Evolutionary conservation across 345 rosid genomes (phyloP), one percentile per base, ranked within the genome.

Genomic region (Populus nigra): DNA sequence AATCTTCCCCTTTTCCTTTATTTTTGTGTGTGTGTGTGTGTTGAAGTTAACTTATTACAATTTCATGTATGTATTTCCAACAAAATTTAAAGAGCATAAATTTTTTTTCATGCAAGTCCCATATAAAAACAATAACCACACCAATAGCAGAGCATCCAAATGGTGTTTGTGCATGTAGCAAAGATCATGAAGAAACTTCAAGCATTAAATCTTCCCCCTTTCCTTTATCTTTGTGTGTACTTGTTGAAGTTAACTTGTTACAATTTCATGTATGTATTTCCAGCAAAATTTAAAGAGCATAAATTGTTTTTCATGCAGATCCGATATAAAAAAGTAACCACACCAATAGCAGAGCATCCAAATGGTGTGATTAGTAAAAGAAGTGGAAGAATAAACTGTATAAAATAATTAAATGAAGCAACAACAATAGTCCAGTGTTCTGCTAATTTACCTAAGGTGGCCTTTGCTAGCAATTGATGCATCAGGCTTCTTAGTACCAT

Each of bases 391-490:
- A 68, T 10, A 53, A 77, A 71, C 11, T 10, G 65, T 31, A 69
- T n/a, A 11, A 33, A 72, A 72, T 20, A 31, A 29, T 17, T 22
- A 55, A 12, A 53, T 11, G 35, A 8, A 16, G 10, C 45, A 53
- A 47, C 50, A 47, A 47, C 18, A 4, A 53, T 18, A 59, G 61
- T 69, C 68, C 33, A 61, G 68, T 68, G 47, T 59, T n/a, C 41
- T 43, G n/a, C 23, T 65, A 73, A 57, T 63, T 85, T 83, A 96
- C 99, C 99, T 96, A 73, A 96, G 86, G 81, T 96, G 99, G 72
- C 99, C 99, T 89, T 96, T 96, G 90, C 99, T 92, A 83, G 99
- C 99, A 76, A 96, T 96, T 74, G 99, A 93, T 72, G 98, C 97
- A 87, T 93, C 99, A 72, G 98, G 99, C 88, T 93, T 96, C 72